Evolutionary conservation across 495 filamentous ascomycete species (phyloP).

Genomic region (Aeminium ludgeri): DNA sequence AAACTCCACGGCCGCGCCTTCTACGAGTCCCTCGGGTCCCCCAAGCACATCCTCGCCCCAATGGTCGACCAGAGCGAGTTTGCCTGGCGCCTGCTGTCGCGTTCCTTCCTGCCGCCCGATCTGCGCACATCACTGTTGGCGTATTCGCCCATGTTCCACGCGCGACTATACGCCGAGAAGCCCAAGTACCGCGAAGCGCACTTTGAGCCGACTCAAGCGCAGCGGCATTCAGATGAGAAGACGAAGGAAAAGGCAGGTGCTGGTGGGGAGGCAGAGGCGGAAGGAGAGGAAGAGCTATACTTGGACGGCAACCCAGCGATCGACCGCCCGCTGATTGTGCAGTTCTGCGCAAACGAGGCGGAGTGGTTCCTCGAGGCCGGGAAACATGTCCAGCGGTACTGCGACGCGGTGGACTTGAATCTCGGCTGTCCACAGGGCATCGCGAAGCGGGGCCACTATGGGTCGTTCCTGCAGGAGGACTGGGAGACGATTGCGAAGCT

Average conservation of each 20-base stretch:
- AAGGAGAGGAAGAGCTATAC: conserved; percentile 24
- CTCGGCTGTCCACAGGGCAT: conserved; percentile 97
- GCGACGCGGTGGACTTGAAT: conserved; percentile 92
- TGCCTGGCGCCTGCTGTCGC: conserved; percentile 87
- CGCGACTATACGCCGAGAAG: conserved; percentile 62
- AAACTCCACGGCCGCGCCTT: conserved; percentile 52
- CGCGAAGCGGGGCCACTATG: conserved; percentile 75
- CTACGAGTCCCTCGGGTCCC: conserved; percentile 83
- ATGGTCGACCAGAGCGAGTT: conserved; percentile 99
- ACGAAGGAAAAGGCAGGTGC: no score
- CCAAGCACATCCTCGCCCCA: conserved; percentile 76
- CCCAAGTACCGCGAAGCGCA: conserved; percentile 54
- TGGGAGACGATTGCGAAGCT: conserved; percentile 63
- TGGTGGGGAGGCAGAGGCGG: no score
- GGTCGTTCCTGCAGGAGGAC: conserved; percentile 87
- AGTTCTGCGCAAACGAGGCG: conserved; percentile 90
- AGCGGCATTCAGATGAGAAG: background rate
- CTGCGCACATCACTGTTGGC: conserved; percentile 43
- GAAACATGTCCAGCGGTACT: conserved; percentile 56
- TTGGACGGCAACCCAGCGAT: conserved; percentile 72
- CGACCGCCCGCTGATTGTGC: conserved; percentile 83
- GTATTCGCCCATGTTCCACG: conserved; percentile 92
- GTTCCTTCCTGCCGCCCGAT: conserved; percentile 64
- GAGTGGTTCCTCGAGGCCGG: conserved; percentile 62
- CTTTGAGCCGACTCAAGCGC: conserved; percentile 50